Conservation (phyloP, 495 filamentous ascomycete genomes). For the Achaetomiella virescens region DNA sequence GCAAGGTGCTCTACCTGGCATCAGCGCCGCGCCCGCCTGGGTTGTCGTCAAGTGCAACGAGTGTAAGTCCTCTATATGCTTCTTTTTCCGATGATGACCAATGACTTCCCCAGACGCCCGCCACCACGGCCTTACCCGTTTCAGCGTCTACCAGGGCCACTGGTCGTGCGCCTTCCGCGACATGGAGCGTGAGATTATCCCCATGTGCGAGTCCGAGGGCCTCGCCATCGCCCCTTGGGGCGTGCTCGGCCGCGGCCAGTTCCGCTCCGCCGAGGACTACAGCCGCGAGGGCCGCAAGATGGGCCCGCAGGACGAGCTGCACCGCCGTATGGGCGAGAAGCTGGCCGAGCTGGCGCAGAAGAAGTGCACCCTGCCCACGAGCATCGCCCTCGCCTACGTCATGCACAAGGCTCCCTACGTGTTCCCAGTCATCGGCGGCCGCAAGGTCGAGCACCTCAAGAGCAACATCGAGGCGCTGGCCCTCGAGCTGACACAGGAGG, state of each 20-base stretch:
- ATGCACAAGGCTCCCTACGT: constrained; percentile 67
- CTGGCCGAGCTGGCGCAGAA: constrained; percentile 54
- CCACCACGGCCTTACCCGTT: constrained; percentile 55
- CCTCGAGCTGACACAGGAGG: constrained; percentile 50
- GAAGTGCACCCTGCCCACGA: constrained; percentile 48
- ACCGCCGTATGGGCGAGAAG: constrained; percentile 48
- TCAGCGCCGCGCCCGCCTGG: constrained; percentile 67
- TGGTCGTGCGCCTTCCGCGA: constrained; percentile 59
- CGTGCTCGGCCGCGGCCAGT: constrained; percentile 55
- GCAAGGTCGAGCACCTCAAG: constrained; percentile 55
- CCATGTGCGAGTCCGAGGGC: constrained; percentile 59
- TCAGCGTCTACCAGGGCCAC: constrained; percentile 63
- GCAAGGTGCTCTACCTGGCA: constrained; percentile 69
- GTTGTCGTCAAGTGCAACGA: constrained; percentile 61
- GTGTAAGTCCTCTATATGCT: constrained; percentile 19
- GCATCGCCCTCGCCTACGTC: constrained; percentile 68
- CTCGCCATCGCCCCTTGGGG: constrained; percentile 66
- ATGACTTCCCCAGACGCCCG: constrained; percentile 41
- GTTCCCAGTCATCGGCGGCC: constrained; percentile 66
- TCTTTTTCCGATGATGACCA: not conserved
- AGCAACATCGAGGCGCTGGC: constrained; percentile 61
- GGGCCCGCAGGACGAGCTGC: constrained; percentile 16
- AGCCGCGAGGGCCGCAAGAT: constrained; percentile 19
- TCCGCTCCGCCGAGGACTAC: constrained; percentile 49
- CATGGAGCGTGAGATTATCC: constrained; percentile 64